phyloP scores from a whole-genome alignment of 208 protist species.

The Leishmania lainsoni region DNA sequence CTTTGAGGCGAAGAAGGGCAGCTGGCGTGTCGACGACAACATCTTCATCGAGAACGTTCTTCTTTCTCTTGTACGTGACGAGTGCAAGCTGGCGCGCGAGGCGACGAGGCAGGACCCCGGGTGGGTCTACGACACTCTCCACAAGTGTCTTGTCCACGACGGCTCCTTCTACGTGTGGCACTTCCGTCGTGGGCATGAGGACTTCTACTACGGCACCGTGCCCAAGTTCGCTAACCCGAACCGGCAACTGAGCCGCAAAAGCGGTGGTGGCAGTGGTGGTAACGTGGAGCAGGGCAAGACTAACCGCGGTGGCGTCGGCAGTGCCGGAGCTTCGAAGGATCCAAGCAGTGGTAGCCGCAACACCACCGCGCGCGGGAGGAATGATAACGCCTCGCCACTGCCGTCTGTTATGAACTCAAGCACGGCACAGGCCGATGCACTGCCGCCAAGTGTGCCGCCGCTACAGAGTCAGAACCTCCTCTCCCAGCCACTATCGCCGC shows the following conservation, averaged over 20 bases:
- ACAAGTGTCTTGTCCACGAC: slow-evolving; percentile 39
- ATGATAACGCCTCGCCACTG: neutral
- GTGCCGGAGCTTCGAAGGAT: neutral
- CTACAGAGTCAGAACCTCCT: neutral
- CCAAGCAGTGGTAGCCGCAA: neutral
- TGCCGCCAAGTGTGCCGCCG: neutral
- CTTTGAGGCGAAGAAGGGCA: slow-evolving; percentile 18
- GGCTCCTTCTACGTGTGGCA: slow-evolving; percentile 70
- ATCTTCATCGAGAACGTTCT: slow-evolving; percentile 65
- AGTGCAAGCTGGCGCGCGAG: slow-evolving; percentile 70
- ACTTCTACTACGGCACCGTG: slow-evolving; percentile 73
- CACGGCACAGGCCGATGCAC: neutral
- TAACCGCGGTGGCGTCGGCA: neutral
- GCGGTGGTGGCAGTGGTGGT: neutral
- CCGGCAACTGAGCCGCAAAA: slow-evolving; percentile 6
- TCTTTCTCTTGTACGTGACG: slow-evolving; percentile 66
- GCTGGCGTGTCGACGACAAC: slow-evolving; percentile 43
- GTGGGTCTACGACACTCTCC: slow-evolving; percentile 46
- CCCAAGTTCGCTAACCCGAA: slow-evolving; percentile 71
- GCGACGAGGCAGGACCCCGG: slow-evolving; percentile 47
- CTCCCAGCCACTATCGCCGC: neutral
- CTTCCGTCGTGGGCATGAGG: slow-evolving; percentile 47
- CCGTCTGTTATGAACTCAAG: neutral
- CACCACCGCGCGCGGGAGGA: neutral
- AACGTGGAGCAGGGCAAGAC: neutral